A percentile compares a stretch with the other conserved stretches of the same genome.
phyloP scores from a whole-genome alignment of 2,329 filamentous ascomycete species.

The Zasmidium cellare region DNA sequence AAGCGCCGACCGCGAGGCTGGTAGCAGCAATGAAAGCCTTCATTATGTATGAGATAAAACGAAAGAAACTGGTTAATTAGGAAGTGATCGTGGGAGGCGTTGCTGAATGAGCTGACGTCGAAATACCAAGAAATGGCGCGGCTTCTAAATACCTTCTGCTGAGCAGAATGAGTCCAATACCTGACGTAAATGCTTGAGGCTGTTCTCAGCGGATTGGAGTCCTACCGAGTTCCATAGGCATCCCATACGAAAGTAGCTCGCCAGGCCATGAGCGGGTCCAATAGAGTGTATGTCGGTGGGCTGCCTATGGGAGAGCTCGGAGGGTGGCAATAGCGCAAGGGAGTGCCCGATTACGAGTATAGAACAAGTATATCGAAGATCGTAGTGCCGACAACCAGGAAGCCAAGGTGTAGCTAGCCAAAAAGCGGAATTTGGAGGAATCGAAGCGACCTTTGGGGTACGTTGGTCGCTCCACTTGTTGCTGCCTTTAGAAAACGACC shows the following conservation, averaged over 20 bases:
- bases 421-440: background rate
- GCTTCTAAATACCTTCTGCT: background rate
- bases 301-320: background rate
- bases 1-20: conserved; percentile 8
- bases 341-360: background rate
- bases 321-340: background rate
- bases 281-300: background rate
- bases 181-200: background rate
- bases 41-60: background rate
- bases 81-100: conserved; percentile 7
- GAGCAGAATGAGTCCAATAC: background rate
- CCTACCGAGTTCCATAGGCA: background rate
- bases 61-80: background rate
- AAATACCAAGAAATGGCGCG: background rate
- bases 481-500: background rate
- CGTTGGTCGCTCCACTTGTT: background rate
- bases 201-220: background rate
- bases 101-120: background rate
- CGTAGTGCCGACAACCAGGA: background rate
- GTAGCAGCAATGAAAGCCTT: conserved; percentile 2
- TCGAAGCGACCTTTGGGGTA: background rate
- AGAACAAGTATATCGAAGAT: background rate
- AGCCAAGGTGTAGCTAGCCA: background rate
- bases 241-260: background rate
- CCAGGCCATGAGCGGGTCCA: background rate